Percentiles rank a stretch among this genome's conserved stretches.
Conservation (phyloP, 768 basidiomycete species). For the Neoboletus magnificus region DNA sequence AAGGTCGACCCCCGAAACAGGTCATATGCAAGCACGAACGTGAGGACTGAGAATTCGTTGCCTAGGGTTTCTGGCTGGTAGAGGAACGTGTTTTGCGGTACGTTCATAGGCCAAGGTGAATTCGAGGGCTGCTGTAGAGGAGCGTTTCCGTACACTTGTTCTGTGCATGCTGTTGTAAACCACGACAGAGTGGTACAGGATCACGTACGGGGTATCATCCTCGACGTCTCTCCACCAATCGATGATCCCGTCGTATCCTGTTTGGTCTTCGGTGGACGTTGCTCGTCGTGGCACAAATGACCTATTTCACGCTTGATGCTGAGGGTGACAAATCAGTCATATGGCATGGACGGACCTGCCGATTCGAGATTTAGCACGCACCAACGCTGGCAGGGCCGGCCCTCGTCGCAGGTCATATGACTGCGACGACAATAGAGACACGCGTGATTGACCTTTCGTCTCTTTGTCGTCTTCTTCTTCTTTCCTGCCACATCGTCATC, state of each 20-base stretch:
- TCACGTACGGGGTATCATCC: constrained; percentile 28
- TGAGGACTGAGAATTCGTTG: constrained; percentile 79
- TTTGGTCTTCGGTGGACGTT: constrained; percentile 51
- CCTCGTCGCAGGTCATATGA: constrained; percentile 92
- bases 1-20: background rate
- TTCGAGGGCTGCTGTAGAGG: constrained; percentile 28
- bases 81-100: constrained; percentile 50
- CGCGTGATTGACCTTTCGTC: constrained; percentile 88
- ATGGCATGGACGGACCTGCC: background rate
- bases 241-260: constrained; percentile 31
- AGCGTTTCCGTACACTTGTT: constrained; percentile 22
- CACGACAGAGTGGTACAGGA: background rate
- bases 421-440: constrained; percentile 91
- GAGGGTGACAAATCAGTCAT: constrained; percentile 9
- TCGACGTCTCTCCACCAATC: constrained; percentile 31
- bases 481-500: constrained; percentile 32
- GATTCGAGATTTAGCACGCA: constrained; percentile 42
- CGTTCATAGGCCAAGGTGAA: constrained; percentile 54
- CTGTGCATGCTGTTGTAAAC: constrained; percentile 1
- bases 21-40: constrained; percentile 42
- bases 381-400: constrained; percentile 91
- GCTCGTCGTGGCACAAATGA: constrained; percentile 90
- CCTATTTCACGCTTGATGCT: constrained; percentile 97
- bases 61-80: constrained; percentile 74
- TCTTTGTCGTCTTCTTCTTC: constrained; percentile 51